Base-by-base conservation (phyloP, 2,329 filamentous ascomycete species). In the Penicillium vulpinum region DNA sequence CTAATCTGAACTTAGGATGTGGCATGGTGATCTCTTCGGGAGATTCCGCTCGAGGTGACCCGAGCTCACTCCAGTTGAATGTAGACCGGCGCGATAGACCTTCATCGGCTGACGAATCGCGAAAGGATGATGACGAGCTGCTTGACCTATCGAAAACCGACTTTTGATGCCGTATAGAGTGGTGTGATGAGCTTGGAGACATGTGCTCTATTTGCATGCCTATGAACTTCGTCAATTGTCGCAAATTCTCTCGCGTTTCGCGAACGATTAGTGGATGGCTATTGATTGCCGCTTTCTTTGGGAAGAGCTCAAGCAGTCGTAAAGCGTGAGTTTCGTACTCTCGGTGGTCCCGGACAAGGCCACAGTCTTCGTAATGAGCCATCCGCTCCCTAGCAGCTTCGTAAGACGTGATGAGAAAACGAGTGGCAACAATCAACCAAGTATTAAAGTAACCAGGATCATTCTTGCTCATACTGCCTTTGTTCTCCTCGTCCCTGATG, bases 71-170 rank as follows among this genome's bases (percentile, higher is more conserved):
- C 31, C 65, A 68, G 48, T 70, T 70, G 59, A 67, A 69, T 1
- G 72, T 76, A 7, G 72, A 63, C n/a, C 67, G 63, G 3, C 70
- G 70, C 7, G 71, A 71, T 4, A 66, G 62, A 15, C 70, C 70
- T 38, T 74, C 73, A n/a, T 75, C 72, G 5, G 72, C 67, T 0
- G 75, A 73, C 1, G 75, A 75, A n/a, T 73, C 71, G 3, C 74
- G 73, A 0, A 71, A 68, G 0, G 76, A 80, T 1, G 76, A 78
- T 0, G 77, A 78, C 3, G 75, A 76, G 61, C 77, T 78, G 57
- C 75, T 79, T 15, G 74, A 76, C 22, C 75, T 69, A 55, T 80
- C 78, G 62, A 80, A 80, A 8, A 80, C 76, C 3, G 78, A 80
- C 61, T 69, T 71, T 44, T 75, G 71, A 39, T 72, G 70, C 36